These are phyloP conservation scores for Dactylonectria estremocensis DNA, from an alignment of 2,329 filamentous ascomycete genomes.

Conservation along the genomic window DNA sequence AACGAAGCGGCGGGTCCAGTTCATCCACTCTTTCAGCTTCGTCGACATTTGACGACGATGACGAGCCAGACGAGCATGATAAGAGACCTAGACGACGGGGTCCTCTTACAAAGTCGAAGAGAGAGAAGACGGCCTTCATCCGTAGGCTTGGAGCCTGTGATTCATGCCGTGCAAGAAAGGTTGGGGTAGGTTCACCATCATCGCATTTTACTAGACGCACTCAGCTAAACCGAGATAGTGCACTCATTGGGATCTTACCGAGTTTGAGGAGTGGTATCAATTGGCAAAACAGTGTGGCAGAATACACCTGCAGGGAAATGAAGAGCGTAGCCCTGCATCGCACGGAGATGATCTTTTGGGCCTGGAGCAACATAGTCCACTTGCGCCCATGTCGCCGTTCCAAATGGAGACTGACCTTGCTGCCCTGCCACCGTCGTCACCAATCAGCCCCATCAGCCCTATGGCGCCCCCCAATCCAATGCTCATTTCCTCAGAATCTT, in stretches of 20 bases:
- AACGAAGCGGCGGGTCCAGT: slow-evolving; percentile 12
- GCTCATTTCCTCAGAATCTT: not conserved
- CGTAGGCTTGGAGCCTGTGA: slow-evolving; percentile 26
- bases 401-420: not conserved
- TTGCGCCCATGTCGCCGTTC: not conserved
- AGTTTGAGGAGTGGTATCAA: slow-evolving; percentile 28
- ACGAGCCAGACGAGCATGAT: not conserved
- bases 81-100: slow-evolving; percentile 23
- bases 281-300: slow-evolving; percentile 1
- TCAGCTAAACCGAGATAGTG: slow-evolving; percentile 16
- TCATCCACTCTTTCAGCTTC: slow-evolving; percentile 10
- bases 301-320: not conserved
- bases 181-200: slow-evolving; percentile 16
- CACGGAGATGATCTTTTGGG: not conserved
- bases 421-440: not conserved
- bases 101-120: slow-evolving; percentile 27
- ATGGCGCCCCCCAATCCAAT: not conserved
- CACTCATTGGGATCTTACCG: slow-evolving; percentile 30
- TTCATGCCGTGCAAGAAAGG: slow-evolving; percentile 24
- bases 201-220: not conserved
- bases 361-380: not conserved
- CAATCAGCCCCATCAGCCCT: not conserved
- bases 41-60: slow-evolving; percentile 13
- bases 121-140: slow-evolving; percentile 29
- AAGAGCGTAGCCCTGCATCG: not conserved